Evolutionary conservation across 2,329 filamentous ascomycete species (phyloP).

Genomic region (Diaporthe helianthi): DNA sequence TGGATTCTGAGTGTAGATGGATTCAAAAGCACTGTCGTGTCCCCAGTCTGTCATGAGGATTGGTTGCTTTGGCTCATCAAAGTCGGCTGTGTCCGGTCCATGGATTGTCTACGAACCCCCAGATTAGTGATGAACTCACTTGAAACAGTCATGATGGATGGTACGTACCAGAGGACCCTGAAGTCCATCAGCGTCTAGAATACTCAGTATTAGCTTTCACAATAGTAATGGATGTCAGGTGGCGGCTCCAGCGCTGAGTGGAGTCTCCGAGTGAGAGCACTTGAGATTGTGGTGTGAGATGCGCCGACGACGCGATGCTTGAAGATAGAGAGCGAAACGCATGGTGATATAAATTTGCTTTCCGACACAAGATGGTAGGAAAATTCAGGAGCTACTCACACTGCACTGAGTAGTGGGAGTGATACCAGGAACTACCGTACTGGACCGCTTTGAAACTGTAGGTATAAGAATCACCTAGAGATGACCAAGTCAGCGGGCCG

Average conservation of each 20-base stretch:
- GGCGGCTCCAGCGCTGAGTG: too few relatives aligned
- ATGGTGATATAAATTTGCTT: too few relatives aligned
- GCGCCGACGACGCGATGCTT: neutral
- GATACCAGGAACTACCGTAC: constrained; percentile 44
- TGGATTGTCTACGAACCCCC: constrained; percentile 33
- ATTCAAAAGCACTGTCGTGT: constrained; percentile 27
- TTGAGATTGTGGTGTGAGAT: neutral
- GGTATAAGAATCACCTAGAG: constrained; percentile 54
- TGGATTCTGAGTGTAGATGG: constrained; percentile 15
- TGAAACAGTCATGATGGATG: neutral
- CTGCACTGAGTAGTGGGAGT: constrained; percentile 59
- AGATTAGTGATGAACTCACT: neutral
- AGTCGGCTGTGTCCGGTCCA: constrained; percentile 32
- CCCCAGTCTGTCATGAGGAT: constrained; percentile 36
- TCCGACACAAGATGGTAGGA: neutral
- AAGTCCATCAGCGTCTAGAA: constrained; percentile 63
- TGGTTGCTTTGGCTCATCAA: constrained; percentile 34
- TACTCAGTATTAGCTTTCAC: neutral
- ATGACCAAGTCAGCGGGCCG: neutral
- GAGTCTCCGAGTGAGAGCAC: too few relatives aligned
- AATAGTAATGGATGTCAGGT: neutral
- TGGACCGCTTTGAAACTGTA: constrained; percentile 66
- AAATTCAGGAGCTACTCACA: constrained; percentile 37
- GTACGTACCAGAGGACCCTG: constrained; percentile 63
- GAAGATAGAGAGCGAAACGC: neutral